A percentile compares a stretch with the other conserved stretches of the same genome.
phyloP scores from a whole-genome alignment of 78 protist genomes.

The Thecamonas trahens region DNA sequence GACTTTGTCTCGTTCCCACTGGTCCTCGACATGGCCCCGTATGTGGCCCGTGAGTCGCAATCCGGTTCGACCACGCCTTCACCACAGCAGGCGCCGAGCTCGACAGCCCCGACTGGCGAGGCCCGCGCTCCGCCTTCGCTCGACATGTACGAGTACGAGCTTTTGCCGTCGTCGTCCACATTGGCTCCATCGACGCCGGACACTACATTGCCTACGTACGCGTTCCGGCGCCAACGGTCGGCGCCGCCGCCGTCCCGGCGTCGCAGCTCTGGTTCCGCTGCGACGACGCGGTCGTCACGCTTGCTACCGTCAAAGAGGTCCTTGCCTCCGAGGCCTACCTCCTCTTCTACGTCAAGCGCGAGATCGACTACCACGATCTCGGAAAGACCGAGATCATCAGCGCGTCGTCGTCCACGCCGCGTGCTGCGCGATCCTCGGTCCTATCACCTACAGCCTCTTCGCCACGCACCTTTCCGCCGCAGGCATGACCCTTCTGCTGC shows the following conservation, averaged over 20 bases:
- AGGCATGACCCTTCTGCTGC: too few species aligned
- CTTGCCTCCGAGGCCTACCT: not conserved
- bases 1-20: not conserved
- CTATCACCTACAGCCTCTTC: too few species aligned
- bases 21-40: not conserved
- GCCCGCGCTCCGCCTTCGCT: not conserved
- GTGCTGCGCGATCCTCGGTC: too few species aligned
- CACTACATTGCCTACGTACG: slow-evolving; percentile 9
- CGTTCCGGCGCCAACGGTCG: not conserved
- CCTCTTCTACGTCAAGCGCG: slow-evolving; percentile 1
- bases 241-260: not conserved
- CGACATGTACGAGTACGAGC: not conserved
- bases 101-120: too few species aligned
- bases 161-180: slow-evolving; percentile 6
- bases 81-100: not conserved
- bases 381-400: too few species aligned
- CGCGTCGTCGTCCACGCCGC: too few species aligned
- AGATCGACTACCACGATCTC: slow-evolving; percentile 1
- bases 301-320: not conserved
- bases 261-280: slow-evolving; percentile 10
- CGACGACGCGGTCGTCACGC: slow-evolving; percentile 7
- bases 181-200: not conserved
- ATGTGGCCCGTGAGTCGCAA: not conserved
- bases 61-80: not conserved
- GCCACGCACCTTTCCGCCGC: too few species aligned